A percentile compares a stretch with the other conserved stretches of the same genome.
Evolutionary conservation across 768 basidiomycete genomes (phyloP).

Genomic region (Tylopilus intermedius): DNA sequence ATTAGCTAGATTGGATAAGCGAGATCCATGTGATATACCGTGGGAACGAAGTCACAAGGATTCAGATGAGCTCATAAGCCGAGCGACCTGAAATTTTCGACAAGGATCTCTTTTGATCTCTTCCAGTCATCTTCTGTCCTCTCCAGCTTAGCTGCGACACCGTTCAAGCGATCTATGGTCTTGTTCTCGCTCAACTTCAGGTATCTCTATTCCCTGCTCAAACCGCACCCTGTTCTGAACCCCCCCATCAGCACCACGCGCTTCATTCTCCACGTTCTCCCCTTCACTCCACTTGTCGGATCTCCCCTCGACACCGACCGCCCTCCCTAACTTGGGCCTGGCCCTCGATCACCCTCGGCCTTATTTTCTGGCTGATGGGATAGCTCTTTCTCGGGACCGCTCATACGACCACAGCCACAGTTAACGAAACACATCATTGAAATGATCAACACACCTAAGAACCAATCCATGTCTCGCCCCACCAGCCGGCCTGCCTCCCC

Average conservation of each 20-base stretch:
- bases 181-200: constrained; percentile 35
- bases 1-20: not conserved
- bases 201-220: constrained; percentile 10
- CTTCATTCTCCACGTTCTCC: constrained; percentile 44
- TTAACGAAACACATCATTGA: constrained; percentile 8
- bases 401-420: constrained; percentile 22
- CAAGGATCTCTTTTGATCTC: constrained; percentile 10
- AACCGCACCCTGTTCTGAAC: constrained; percentile 1
- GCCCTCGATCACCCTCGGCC: constrained; percentile 3
- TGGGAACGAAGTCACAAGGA: not conserved
- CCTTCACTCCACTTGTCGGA: constrained; percentile 55
- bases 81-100: constrained; percentile 1
- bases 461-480: constrained; percentile 62
- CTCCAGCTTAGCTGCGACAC: not conserved
- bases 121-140: not conserved
- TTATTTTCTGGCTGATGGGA: constrained; percentile 36
- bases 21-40: not conserved
- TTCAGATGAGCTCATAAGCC: not conserved
- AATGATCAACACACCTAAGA: constrained; percentile 65
- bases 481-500: constrained; percentile 62
- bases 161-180: constrained; percentile 49
- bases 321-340: constrained; percentile 58
- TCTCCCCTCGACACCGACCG: constrained; percentile 65
- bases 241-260: constrained; percentile 18
- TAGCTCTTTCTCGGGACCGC: constrained; percentile 30